phyloP scores from a whole-genome alignment of 768 basidiomycete species.

The Leccinum barrowsii region DNA sequence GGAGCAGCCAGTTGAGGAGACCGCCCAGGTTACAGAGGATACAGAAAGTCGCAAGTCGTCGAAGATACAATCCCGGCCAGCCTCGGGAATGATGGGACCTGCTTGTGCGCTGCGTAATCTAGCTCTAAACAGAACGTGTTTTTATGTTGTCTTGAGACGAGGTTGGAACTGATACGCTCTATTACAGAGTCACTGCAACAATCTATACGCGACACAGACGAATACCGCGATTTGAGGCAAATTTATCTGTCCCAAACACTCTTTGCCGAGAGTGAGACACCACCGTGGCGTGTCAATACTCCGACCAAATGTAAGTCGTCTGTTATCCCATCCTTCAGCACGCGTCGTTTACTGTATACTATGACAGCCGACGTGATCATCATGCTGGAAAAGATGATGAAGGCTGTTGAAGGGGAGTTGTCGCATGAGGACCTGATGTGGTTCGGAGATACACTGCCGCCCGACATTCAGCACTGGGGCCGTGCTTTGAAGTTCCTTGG shows the following conservation, averaged over 20 bases:
- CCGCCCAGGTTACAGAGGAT: too few species aligned
- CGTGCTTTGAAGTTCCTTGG: too few species aligned
- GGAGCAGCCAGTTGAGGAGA: too few species aligned
- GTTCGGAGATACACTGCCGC: conserved; percentile 14
- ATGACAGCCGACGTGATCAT: conserved; percentile 12
- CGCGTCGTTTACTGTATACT: too few species aligned
- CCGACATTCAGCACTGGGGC: conserved; percentile 17
- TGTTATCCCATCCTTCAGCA: background rate
- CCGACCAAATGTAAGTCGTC: background rate
- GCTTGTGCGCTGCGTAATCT: conserved; percentile 21
- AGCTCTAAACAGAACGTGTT: conserved; percentile 15
- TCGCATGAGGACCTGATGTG: conserved; percentile 15
- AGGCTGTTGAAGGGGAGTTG: conserved; percentile 11
- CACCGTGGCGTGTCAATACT: background rate
- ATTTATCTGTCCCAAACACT: background rate
- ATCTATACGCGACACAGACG: background rate
- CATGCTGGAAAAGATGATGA: conserved; percentile 21
- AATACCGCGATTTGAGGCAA: background rate
- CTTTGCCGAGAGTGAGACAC: background rate
- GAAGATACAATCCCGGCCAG: conserved; percentile 1
- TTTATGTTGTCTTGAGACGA: background rate
- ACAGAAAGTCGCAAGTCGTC: background rate
- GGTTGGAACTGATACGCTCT: background rate
- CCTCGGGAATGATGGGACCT: conserved; percentile 24
- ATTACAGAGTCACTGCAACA: background rate